Conservation (phyloP, 208 protist genomes). For the Angomonas deanei region DNA sequence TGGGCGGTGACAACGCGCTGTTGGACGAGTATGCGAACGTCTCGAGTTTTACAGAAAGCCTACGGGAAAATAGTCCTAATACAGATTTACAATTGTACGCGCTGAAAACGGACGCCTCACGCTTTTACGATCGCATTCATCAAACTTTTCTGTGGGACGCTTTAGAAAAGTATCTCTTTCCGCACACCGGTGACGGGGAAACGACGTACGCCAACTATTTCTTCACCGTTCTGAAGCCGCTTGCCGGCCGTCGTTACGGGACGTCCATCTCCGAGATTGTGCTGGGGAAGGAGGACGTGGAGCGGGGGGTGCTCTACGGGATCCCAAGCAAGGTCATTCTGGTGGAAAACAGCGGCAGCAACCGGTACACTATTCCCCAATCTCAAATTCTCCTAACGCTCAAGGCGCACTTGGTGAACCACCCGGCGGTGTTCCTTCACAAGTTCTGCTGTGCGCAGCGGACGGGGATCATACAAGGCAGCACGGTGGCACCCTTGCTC, state of each 20-base stretch:
- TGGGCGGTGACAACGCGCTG: not conserved
- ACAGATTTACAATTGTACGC: too few relatives aligned
- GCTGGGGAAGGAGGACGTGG: not conserved
- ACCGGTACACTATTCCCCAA: not conserved
- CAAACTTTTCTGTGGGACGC: not conserved
- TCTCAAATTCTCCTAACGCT: not conserved
- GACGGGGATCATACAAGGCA: not conserved
- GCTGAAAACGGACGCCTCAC: not conserved
- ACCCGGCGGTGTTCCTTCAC: not conserved
- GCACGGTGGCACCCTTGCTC: not conserved
- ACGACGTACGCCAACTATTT: not conserved
- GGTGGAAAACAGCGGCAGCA: not conserved
- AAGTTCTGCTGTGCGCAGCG: not conserved
- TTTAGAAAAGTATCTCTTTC: not conserved
- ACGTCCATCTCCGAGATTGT: not conserved
- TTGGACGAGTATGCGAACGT: too few relatives aligned
- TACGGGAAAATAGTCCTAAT: too few relatives aligned
- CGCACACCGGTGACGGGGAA: not conserved
- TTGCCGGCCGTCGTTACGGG: not conserved
- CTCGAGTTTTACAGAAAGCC: too few relatives aligned
- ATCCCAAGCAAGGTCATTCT: not conserved
- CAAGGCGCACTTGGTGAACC: not conserved
- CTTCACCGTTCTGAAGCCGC: not conserved
- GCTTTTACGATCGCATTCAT: not conserved
- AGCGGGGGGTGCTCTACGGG: not conserved